phyloP scores from a whole-genome alignment of 208 protist genomes.

The Leishmania tropica region DNA sequence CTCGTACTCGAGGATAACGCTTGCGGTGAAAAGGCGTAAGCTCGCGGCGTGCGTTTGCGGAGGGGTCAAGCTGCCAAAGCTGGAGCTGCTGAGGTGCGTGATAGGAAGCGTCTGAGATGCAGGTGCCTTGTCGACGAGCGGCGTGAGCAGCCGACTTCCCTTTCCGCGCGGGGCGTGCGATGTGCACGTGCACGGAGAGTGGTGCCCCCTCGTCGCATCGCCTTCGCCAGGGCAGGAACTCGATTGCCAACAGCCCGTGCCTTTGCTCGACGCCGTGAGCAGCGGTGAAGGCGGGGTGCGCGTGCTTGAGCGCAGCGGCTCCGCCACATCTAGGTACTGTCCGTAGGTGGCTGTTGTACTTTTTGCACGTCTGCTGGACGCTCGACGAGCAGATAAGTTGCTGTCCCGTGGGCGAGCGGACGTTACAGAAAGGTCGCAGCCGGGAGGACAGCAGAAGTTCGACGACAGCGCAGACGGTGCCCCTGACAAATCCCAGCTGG shows the following conservation, averaged over 20 bases:
- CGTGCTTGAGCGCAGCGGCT: constrained; percentile 8
- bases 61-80: background rate
- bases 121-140: background rate
- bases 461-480: background rate
- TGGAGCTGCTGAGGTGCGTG: background rate
- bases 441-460: constrained; percentile 10
- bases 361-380: background rate
- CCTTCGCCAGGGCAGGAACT: constrained; percentile 3
- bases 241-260: background rate
- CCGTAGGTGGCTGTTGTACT: background rate
- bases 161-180: background rate
- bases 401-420: background rate
- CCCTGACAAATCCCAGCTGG: background rate
- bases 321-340: constrained; percentile 20
- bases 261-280: background rate
- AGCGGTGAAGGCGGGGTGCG: background rate
- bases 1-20: constrained; percentile 5
- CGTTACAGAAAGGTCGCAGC: background rate
- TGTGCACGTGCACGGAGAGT: background rate
- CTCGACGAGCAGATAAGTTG: background rate
- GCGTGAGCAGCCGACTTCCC: background rate
- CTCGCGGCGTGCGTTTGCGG: background rate
- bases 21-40: background rate
- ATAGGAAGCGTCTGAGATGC: too few species aligned
- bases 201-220: background rate